Evolutionary conservation across 495 filamentous ascomycete species (phyloP).

Genomic region (Penicillium ochrochloron): DNA sequence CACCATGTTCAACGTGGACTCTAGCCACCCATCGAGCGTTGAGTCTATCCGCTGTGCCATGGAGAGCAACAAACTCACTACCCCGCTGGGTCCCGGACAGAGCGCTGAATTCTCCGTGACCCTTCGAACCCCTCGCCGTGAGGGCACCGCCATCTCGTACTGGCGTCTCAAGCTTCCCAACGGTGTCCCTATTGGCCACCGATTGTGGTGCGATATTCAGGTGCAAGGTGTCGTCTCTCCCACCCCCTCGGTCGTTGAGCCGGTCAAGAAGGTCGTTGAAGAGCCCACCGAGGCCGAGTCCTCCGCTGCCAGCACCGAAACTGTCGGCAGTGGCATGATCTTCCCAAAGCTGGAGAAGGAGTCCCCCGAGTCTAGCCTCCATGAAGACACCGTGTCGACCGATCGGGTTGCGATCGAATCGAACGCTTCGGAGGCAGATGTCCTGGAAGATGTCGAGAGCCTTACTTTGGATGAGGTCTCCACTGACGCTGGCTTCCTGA

Average conservation of each 20-base stretch:
- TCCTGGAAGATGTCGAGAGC: slow-evolving; percentile 71
- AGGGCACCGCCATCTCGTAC: slow-evolving; percentile 84
- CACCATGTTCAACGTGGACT: slow-evolving; percentile 88
- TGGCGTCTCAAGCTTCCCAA: slow-evolving; percentile 90
- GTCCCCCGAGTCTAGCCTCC: slow-evolving; percentile 79
- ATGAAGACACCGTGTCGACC: slow-evolving; percentile 55
- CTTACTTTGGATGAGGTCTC: slow-evolving; percentile 65
- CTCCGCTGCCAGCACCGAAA: slow-evolving; percentile 24
- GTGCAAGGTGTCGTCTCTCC: slow-evolving; percentile 52
- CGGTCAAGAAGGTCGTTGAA: slow-evolving; percentile 31
- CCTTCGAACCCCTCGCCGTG: slow-evolving; percentile 75
- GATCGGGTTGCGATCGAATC: slow-evolving; percentile 41
- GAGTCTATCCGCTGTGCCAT: slow-evolving; percentile 71
- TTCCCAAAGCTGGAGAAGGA: slow-evolving; percentile 98
- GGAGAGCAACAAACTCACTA: slow-evolving; percentile 77
- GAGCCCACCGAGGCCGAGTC: slow-evolving; percentile 22
- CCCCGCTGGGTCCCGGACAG: slow-evolving; percentile 71
- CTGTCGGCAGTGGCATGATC: slow-evolving; percentile 75
- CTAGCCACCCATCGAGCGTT: slow-evolving; percentile 73
- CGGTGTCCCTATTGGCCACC: slow-evolving; percentile 84
- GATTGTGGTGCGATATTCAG: slow-evolving; percentile 91
- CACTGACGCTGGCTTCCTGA: slow-evolving; percentile 74
- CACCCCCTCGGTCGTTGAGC: slow-evolving; percentile 16
- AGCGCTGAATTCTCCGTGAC: slow-evolving; percentile 80
- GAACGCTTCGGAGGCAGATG: slow-evolving; percentile 54